phyloP scores from a whole-genome alignment of 2,329 filamentous ascomycete genomes.

The Aspergillus novofumigatus region DNA sequence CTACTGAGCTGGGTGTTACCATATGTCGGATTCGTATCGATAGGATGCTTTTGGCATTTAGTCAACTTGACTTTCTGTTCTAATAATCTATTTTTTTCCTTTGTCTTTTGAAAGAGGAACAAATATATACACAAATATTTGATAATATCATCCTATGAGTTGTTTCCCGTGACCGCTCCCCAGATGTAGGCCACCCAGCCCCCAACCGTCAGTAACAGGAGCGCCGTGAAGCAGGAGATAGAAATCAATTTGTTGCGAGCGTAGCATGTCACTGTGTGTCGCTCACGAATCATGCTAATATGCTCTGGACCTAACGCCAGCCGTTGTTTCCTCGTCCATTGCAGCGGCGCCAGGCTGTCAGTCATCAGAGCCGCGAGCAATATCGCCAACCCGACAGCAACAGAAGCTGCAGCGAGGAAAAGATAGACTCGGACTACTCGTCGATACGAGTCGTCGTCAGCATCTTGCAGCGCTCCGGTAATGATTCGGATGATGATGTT shows the following conservation, averaged over 20 bases:
- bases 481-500: conserved; percentile 57
- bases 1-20: too few species aligned
- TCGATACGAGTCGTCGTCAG: conserved; percentile 53
- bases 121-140: too few species aligned
- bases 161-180: conserved; percentile 54
- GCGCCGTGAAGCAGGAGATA: conserved; percentile 39
- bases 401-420: conserved; percentile 48
- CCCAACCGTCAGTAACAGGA: conserved; percentile 49
- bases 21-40: too few species aligned
- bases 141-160: conserved; percentile 19
- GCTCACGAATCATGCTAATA: conserved; percentile 42
- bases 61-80: too few species aligned
- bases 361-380: conserved; percentile 36
- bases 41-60: too few species aligned
- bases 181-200: conserved; percentile 54
- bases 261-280: conserved; percentile 36
- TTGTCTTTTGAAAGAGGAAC: too few species aligned
- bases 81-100: too few species aligned
- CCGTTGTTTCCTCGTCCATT: conserved; percentile 57
- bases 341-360: conserved; percentile 48
- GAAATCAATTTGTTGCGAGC: conserved; percentile 42
- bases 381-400: conserved; percentile 44
- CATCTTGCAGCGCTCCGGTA: conserved; percentile 56
- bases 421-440: conserved; percentile 55
- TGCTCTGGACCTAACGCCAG: conserved; percentile 41